Percentiles rank a stretch among this genome's conserved stretches.
Conservation (phyloP, 495 filamentous ascomycete genomes). For the Paragyromitra xinjiangensis region DNA sequence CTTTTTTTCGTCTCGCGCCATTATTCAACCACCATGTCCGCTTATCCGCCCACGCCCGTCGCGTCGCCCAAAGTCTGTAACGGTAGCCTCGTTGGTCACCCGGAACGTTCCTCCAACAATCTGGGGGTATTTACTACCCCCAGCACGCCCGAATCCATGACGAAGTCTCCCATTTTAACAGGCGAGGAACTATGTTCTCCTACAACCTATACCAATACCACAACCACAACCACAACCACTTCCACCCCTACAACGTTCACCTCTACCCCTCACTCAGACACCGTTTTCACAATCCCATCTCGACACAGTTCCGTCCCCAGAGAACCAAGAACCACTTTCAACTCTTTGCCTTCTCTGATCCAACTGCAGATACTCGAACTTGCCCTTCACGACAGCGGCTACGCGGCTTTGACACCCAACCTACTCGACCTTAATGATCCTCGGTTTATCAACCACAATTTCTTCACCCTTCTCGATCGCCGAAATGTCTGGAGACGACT, state of each 20-base stretch:
- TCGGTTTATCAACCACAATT: constrained; percentile 51
- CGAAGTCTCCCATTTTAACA: constrained; percentile 44
- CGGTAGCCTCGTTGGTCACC: constrained; percentile 44
- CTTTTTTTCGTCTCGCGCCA: constrained; percentile 26
- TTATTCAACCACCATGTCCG: constrained; percentile 42
- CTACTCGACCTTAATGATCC: constrained; percentile 44
- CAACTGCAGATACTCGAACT: constrained; percentile 48
- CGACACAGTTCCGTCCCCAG: constrained; percentile 19
- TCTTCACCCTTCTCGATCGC: constrained; percentile 40
- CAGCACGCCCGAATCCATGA: constrained; percentile 52
- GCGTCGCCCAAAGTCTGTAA: constrained; percentile 51
- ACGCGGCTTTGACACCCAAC: constrained; percentile 38
- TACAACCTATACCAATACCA: neutral
- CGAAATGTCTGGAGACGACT: constrained; percentile 39
- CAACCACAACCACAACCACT: neutral
- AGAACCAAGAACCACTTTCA: constrained; percentile 34
- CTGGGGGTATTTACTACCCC: constrained; percentile 41
- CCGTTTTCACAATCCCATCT: constrained; percentile 32
- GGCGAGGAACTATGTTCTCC: constrained; percentile 31
- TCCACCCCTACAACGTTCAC: neutral
- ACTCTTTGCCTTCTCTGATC: constrained; percentile 43
- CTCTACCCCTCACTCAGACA: neutral
- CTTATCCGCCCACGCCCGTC: constrained; percentile 53
- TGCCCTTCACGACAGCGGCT: constrained; percentile 40
- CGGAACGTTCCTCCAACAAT: constrained; percentile 40